Evolutionary conservation across 2,329 filamentous ascomycete species (phyloP), one percentile per base, ranked within the genome.

Genomic region (Ceratocystis huliohia): DNA sequence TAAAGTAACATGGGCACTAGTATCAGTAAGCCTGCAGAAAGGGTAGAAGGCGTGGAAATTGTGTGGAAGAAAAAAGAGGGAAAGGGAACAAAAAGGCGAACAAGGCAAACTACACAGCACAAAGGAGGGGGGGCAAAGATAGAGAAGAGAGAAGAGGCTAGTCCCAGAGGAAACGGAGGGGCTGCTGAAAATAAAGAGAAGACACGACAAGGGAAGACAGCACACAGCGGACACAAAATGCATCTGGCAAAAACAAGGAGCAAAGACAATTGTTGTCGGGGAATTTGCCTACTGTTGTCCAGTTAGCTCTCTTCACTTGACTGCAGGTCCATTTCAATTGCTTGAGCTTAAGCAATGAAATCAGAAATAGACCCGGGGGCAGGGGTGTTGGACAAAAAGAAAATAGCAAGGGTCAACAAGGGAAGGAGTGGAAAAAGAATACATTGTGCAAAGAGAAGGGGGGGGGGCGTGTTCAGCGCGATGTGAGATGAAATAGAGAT

Each of bases 21-120:
- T 48, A 17, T 63, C 17, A 56, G 50, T 30, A 46, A 56, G 50
- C 50, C 25, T 56, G 20, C 50, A 56, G 25, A 56, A 48, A 57
- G 37, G 64, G 50, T 20, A 56, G 33, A 57, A 62, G 57, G 66
- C 56, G 68, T 61, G 66, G 61, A 67, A 67, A 33, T 66, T 66
- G 56, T 63, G 67, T 57, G 56, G 45, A 41, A 28, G 46, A 50
- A 57, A 48, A 37, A 57, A 45, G 15, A 48, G 33, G 28, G 22
- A 56, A 56, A 30, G 48, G n/a, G 7, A 37, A 64, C n/a, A 64
- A 53, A 64, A 44, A 10, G 57, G 37, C 17, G 15, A 37, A 63
- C 45, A 8, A 22, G 59, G 33, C 30, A 57, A 66, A 64, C 64
- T 22, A 63, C 33, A 25, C 20, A 33, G 45, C 17, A 48, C n/a